Evolutionary conservation across 495 filamentous ascomycete species (phyloP).

Genomic region (Podospora comata): DNA sequence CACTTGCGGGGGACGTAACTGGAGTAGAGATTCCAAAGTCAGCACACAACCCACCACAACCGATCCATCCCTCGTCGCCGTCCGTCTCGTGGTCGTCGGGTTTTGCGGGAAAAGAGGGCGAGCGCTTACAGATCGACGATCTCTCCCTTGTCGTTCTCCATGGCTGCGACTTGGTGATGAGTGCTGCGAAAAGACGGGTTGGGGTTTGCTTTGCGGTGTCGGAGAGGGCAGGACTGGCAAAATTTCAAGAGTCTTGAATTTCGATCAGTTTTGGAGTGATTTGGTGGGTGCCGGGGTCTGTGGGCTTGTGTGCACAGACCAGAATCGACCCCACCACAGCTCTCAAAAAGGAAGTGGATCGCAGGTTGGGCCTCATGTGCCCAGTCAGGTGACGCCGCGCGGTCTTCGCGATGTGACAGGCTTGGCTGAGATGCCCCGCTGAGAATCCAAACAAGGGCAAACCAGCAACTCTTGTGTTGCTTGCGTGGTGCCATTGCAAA

Average conservation of each 20-base stretch:
- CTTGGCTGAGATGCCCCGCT: conserved; percentile 4
- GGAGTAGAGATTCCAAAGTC: conserved; percentile 15
- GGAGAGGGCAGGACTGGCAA: conserved; percentile 25
- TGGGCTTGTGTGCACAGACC: conserved; percentile 28
- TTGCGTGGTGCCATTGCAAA: neutral
- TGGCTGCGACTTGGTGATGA: conserved; percentile 33
- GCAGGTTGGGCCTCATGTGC: conserved; percentile 12
- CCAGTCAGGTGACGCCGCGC: conserved; percentile 30
- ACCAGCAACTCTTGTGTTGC: too few species aligned
- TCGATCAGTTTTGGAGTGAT: conserved; percentile 31
- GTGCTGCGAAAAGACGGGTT: conserved; percentile 30
- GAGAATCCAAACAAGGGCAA: neutral
- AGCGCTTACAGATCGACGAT: conserved; percentile 88
- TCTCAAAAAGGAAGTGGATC: neutral
- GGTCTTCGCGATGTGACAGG: conserved; percentile 13
- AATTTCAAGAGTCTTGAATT: conserved; percentile 33
- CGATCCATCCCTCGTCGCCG: neutral
- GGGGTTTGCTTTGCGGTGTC: conserved; percentile 28
- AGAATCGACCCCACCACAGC: conserved; percentile 5
- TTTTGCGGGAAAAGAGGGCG: neutral
- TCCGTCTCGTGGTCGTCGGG: conserved; percentile 30
- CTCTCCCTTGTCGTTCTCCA: conserved; percentile 64
- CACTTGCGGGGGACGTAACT: conserved; percentile 99
- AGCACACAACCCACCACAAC: neutral
- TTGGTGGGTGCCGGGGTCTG: conserved; percentile 35